Conservation (phyloP, 192 early-diverging fungal genomes). For the Podila epicladia region DNA sequence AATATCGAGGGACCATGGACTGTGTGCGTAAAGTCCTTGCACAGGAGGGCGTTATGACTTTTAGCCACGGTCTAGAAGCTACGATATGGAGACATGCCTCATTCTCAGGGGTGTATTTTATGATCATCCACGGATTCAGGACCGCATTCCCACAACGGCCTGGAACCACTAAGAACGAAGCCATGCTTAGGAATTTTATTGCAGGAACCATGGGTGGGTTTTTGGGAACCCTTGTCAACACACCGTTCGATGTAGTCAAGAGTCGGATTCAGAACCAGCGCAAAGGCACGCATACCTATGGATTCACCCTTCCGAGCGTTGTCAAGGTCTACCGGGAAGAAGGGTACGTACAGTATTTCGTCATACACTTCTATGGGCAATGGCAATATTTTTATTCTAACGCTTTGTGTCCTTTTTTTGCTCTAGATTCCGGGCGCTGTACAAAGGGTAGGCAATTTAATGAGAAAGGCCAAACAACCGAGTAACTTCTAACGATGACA, state of each 20-base stretch:
- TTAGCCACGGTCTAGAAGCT: slow-evolving; percentile 89
- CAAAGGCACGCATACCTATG: slow-evolving; percentile 76
- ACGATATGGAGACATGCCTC: slow-evolving; percentile 91
- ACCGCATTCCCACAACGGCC: slow-evolving; percentile 70
- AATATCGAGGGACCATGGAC: slow-evolving; percentile 81
- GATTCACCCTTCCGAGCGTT: slow-evolving; percentile 64
- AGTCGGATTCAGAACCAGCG: slow-evolving; percentile 85
- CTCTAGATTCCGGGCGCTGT: slow-evolving; percentile 71
- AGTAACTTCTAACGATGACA: background rate
- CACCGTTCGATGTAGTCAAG: slow-evolving; percentile 96
- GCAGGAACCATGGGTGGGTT: slow-evolving; percentile 91
- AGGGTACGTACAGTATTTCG: slow-evolving; percentile 60
- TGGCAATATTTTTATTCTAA: too few species aligned
- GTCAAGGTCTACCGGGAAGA: slow-evolving; percentile 86
- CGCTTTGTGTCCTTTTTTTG: slow-evolving; percentile 10
- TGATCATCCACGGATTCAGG: slow-evolving; percentile 74
- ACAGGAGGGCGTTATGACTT: slow-evolving; percentile 79
- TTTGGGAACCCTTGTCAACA: slow-evolving; percentile 87
- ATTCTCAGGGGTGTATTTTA: slow-evolving; percentile 96
- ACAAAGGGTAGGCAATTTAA: slow-evolving; percentile 70
- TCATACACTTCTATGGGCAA: background rate
- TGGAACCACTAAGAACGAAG: slow-evolving; percentile 67
- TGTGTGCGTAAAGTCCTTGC: slow-evolving; percentile 76
- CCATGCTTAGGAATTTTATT: slow-evolving; percentile 81
- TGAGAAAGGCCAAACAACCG: background rate